Evolutionary conservation across 441 rosid species (phyloP).

Genomic region (Erodium moschatum): DNA sequence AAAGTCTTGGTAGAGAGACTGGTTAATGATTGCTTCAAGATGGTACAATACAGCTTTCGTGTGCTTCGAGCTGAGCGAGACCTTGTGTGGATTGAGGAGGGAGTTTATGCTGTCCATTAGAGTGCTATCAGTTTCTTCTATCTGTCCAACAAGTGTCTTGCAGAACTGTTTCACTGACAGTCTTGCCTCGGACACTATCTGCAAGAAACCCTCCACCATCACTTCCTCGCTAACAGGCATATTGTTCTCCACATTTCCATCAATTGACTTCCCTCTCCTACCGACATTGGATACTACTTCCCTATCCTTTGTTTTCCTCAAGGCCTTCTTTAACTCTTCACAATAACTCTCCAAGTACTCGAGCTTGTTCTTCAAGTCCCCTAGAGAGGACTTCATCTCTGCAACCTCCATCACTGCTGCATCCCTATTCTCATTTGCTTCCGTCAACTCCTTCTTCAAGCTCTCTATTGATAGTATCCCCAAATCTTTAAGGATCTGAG

Average conservation of each 20-base stretch:
- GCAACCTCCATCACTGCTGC: slow-evolving; percentile 61
- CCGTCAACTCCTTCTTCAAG: slow-evolving; percentile 56
- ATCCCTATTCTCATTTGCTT: slow-evolving; percentile 67
- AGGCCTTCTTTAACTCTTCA: slow-evolving; percentile 66
- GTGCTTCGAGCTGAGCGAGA: slow-evolving; percentile 49
- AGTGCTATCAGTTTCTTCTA: slow-evolving; percentile 57
- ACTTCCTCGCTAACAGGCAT: slow-evolving; percentile 84
- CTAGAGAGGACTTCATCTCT: slow-evolving; percentile 70
- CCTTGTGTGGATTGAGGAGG: slow-evolving; percentile 56
- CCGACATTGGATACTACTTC: slow-evolving; percentile 4
- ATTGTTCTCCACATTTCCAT: too few species aligned
- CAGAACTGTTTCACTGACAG: slow-evolving; percentile 84
- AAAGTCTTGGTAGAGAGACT: slow-evolving; percentile 71
- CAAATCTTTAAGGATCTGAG: slow-evolving; percentile 33
- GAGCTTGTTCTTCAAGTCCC: slow-evolving; percentile 63
- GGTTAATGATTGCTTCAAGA: slow-evolving; percentile 70
- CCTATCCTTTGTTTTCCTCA: slow-evolving; percentile 47
- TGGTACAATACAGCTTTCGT: slow-evolving; percentile 64
- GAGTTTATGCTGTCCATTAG: slow-evolving; percentile 49
- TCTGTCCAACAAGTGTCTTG: slow-evolving; percentile 56
- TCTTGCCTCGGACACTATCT: slow-evolving; percentile 87
- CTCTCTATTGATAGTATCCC: slow-evolving; percentile 45
- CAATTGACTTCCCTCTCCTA: too few species aligned
- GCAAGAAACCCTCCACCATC: slow-evolving; percentile 83
- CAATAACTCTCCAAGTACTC: slow-evolving; percentile 73